Evolutionary conservation across 306 rosid genomes (phyloP), one percentile per base, ranked within the genome.

Genomic region (Prosopis cineraria): DNA sequence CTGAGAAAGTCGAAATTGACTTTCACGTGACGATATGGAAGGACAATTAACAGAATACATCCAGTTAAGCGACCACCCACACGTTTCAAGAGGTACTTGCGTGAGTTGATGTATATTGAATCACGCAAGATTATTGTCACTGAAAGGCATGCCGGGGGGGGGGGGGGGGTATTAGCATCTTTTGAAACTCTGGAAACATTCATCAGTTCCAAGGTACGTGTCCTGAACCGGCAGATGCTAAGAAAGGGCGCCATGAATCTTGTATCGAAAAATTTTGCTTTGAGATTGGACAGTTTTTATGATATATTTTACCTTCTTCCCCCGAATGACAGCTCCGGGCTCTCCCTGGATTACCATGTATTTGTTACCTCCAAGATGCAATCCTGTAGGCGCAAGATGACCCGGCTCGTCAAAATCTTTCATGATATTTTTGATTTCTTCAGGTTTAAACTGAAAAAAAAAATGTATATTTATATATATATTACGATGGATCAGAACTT

Each of bases 291-390:
- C 7, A 67, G 6, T 17, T 41, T 40, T 10, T 30, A n/a, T 7
- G 9, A 22, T 67, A 25, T 14, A 25, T 25, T n/a, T 70, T 71
- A 93, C 98, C 97, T 94, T 94, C 80, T 94, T 94, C 36, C 97
- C 97, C 52, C 98, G 98, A 62, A 94, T 94, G 77, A 94, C 97
- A 34, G 97, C 97, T 67, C 97, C 97, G 0, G 96, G 72, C 84
- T 94, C 98, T 74, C 98, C 98, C 30, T 92, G 97, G 63, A 94
- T 94, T 3, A 94, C 98, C 98, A 94, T 94, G 76, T 94, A 92
- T 79, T 94, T 94, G 44, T 75, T 16, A 27, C 95, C 97, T 8
- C 60, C 97, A 58, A 94, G 82, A 85, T 85, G 79, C 76, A 94
- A 82, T 33, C 98, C 98, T 10, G 93, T 94, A 7, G 98, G 98